Percentiles rank a stretch among this genome's conserved stretches.
phyloP scores from a whole-genome alignment of 768 basidiomycete genomes.

The Tylopilus sp. region DNA sequence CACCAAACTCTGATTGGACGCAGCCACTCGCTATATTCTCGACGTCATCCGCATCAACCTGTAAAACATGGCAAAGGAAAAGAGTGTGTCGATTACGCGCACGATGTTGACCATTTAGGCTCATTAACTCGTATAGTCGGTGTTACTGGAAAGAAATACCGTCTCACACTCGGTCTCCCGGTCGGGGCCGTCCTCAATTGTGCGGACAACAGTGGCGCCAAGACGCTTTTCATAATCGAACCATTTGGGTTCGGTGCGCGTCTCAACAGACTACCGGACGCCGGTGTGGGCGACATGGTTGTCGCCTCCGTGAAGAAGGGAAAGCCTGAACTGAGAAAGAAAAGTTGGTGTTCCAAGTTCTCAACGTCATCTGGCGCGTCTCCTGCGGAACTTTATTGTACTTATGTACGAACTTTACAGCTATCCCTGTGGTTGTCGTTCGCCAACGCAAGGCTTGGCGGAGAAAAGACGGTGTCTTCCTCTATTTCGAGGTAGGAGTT shows the following conservation, averaged over 20 bases:
- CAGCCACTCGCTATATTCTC: no score
- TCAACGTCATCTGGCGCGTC: no score
- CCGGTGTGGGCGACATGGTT: slow-evolving; percentile 92
- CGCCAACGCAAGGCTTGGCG: slow-evolving; percentile 99
- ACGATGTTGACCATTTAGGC: neutral
- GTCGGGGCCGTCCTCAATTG: slow-evolving; percentile 95
- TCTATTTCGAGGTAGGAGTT: slow-evolving; percentile 81
- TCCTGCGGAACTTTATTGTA: no score
- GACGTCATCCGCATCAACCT: slow-evolving; percentile 8
- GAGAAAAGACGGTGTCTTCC: slow-evolving; percentile 96
- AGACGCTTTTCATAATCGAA: slow-evolving; percentile 92
- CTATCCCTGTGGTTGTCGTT: slow-evolving; percentile 95
- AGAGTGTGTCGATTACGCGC: slow-evolving; percentile 1
- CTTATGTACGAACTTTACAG: slow-evolving; percentile 39
- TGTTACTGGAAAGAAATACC: slow-evolving; percentile 93
- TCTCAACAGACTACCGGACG: slow-evolving; percentile 96
- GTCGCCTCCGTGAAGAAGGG: slow-evolving; percentile 99
- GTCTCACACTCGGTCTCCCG: slow-evolving; percentile 91
- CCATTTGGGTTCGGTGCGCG: slow-evolving; percentile 94
- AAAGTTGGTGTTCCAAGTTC: slow-evolving; percentile 62
- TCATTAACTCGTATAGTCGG: slow-evolving; percentile 34
- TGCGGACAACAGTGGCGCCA: slow-evolving; percentile 99
- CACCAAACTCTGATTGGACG: slow-evolving; percentile 22
- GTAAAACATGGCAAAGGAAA: slow-evolving; percentile 26
- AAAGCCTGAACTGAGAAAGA: slow-evolving; percentile 99